Base-by-base conservation (phyloP, 345 rosid genomes). In the Balakata baccata region DNA sequence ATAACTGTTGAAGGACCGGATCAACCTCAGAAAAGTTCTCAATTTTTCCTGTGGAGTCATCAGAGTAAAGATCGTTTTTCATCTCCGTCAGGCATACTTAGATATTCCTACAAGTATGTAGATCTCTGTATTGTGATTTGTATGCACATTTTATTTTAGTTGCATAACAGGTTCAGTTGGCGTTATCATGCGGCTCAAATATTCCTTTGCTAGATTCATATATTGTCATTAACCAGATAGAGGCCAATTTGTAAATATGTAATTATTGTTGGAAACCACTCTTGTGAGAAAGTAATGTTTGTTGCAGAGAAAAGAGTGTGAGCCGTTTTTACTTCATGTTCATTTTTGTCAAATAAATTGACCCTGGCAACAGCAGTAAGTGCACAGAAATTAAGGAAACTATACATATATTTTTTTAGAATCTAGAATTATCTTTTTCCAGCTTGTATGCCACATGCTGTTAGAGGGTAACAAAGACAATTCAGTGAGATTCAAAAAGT, bases 101-200 rank as follows among this genome's bases (percentile, higher is more conserved):
- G 77, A 81, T 95, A 89, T 83, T 69, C 88, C 66, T 95, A 92
- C 89, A 92, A 89, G 99, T 95, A 81, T 75, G 96, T 81, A 61
- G 39, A 68, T 41, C 52, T 71, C 45, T 41, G 68, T 70, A 60
- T 39, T 51, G 39, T 17, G 52, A 39, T 38, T 60, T 29, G 75
- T 53, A 37, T 1, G 34, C 34, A 29, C 2, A 29, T 51, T 25
- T 62, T 12, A 12, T 72, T 63, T 50, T 66, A 46, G 23, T 29
- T 46, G 45, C 60, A 17, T 16, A 50, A 61, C 29, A 29, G 23
- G 7, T 66, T 78, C 1, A 61, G 50, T 39, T 69, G 18, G 63
- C 47, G 64, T 0, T 43, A 6, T 47, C 47, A 3, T n/a, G 18
- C 18, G 5, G 37, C 37, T 10, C 1, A 23, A 22, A 23, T 56